Evolutionary conservation across 179 eudicot genomes (phyloP), one percentile per base, ranked within the genome.

Genomic region (Spinacia oleracea): DNA sequence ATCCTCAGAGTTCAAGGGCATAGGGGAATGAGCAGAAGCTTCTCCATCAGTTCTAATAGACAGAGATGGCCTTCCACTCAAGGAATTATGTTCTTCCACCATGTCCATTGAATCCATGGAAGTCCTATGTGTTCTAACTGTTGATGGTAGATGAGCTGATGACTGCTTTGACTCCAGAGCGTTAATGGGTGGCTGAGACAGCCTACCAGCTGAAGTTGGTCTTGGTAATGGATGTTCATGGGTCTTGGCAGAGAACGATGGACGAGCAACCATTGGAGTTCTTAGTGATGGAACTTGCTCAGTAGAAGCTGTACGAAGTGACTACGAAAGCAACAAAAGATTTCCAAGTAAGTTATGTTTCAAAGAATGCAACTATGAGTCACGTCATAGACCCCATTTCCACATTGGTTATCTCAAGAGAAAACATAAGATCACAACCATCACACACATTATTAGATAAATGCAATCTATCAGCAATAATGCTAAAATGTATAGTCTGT

Each of bases 241-340:
- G 40, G 75, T 75, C 72, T 75, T 86, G 15, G 51, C 64, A 34
- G 88, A 73, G 32, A 80, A 80, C 74, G 89, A 85, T 78, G 88
- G 70, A 50, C 88, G 88, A 29, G 81, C 66, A 42, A 75, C 75
- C 56, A 82, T 43, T 72, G 86, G 73, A 70, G 89, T 66, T 18
- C 85, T 86, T 62, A 77, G 14, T 48, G 88, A 70, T 74, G 80
- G 46, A 80, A 82, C 85, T 75, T 88, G 88, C 45, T 88, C 93
- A 35, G 79, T 31, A 58, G 86, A 71, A 51, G 85, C 78, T 77
- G 84, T 66, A 74, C 89, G 94, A 80, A 82, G 88, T 83, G 90
- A 69, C 98, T 94, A 86, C 59, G 55, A 70, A 62, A 81, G 76
- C 81, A 85, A 74, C 67, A 77, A 29, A 62, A 12, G 53, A 43